Conservation (phyloP, 2,329 filamentous ascomycete species). For the Coniella vitis region DNA sequence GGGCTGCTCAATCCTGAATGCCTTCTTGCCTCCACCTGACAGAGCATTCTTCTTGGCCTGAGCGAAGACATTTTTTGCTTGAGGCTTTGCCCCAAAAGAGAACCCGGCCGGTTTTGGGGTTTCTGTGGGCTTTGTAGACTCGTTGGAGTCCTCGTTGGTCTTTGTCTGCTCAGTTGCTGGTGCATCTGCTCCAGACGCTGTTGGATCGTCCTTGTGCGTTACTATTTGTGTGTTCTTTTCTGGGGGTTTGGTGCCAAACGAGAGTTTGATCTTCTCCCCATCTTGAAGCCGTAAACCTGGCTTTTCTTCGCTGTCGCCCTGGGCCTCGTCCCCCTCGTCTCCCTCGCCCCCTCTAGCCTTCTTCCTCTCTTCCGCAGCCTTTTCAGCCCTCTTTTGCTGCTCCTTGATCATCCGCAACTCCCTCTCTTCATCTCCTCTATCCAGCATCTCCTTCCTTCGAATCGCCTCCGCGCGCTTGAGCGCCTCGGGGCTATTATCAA, state of each 20-base stretch:
- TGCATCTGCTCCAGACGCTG: constrained; percentile 6
- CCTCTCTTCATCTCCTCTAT: constrained; percentile 83
- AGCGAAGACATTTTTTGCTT: constrained; percentile 71
- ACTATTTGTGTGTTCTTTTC: constrained; percentile 17
- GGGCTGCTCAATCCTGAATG: constrained; percentile 48
- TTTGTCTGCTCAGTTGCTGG: constrained; percentile 19
- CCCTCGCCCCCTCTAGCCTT: constrained; percentile 33
- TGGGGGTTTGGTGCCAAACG: constrained; percentile 47
- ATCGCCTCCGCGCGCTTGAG: constrained; percentile 74
- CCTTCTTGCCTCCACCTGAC: constrained; percentile 53
- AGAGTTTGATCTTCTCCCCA: constrained; percentile 70
- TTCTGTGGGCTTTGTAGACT: constrained; percentile 14
- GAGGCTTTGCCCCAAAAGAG: constrained; percentile 57
- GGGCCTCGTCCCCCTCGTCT: constrained; percentile 35
- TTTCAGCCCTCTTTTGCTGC: constrained; percentile 73
- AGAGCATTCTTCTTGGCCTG: constrained; percentile 64
- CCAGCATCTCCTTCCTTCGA: constrained; percentile 74
- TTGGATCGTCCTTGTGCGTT: constrained; percentile 8
- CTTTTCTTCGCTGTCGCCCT: constrained; percentile 32
- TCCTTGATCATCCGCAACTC: constrained; percentile 77
- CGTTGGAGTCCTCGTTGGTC: constrained; percentile 15
- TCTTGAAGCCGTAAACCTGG: constrained; percentile 53
- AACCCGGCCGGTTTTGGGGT: constrained; percentile 47
- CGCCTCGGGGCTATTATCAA: constrained; percentile 85
- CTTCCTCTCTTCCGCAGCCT: constrained; percentile 43